Percentiles rank a stretch among this genome's conserved stretches.
Conservation (phyloP, 208 protist genomes). For the Wallacemonas rigidus region DNA sequence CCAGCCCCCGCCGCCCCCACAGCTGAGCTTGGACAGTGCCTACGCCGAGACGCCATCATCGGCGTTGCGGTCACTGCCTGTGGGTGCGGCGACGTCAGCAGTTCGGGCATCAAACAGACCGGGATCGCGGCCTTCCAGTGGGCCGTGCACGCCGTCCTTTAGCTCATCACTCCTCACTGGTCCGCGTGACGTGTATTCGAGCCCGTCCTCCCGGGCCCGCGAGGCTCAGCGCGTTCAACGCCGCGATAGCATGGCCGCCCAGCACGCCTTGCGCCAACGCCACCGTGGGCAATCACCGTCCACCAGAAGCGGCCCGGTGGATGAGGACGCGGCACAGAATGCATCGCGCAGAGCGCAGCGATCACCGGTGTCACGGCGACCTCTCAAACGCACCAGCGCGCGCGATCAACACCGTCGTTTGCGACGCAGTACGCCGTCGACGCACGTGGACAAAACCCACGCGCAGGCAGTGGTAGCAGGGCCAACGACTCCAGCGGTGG, state of each 20-base stretch:
- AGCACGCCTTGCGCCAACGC: neutral
- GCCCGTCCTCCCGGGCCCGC: neutral
- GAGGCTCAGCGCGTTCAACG: conserved; percentile 1
- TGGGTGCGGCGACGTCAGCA: neutral
- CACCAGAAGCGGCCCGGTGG: too few species aligned
- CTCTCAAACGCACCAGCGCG: too few species aligned
- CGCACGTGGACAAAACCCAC: too few species aligned
- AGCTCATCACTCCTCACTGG: neutral
- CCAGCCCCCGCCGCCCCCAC: neutral
- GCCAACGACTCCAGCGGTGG: neutral
- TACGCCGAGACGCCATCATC: neutral
- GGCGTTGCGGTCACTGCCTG: neutral
- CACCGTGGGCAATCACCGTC: neutral
- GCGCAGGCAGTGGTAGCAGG: too few species aligned
- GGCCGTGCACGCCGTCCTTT: neutral
- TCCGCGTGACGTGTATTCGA: neutral
- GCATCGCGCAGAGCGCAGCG: neutral
- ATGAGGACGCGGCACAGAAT: neutral
- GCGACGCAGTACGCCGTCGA: too few species aligned
- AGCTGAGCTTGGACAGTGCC: neutral
- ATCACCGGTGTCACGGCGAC: neutral
- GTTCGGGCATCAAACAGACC: conserved; percentile 5
- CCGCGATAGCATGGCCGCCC: neutral
- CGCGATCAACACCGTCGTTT: neutral
- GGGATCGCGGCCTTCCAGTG: neutral